phyloP scores from a whole-genome alignment of 2,329 filamentous ascomycete species.

The Beauveria australis region DNA sequence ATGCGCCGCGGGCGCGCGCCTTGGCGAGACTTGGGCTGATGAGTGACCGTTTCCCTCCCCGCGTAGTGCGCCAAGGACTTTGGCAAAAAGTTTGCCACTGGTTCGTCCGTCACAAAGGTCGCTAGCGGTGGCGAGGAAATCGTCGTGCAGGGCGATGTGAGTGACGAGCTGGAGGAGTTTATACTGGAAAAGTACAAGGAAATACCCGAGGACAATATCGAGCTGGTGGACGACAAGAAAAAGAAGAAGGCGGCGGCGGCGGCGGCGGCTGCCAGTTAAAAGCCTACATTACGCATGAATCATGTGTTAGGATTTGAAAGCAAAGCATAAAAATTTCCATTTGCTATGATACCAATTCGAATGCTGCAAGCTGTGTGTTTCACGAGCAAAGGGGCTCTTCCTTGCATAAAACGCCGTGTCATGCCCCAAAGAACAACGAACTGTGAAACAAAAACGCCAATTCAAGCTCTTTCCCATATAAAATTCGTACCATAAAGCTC shows the following conservation, averaged over 20 bases:
- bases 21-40: too few relatives aligned
- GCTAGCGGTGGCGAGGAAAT: constrained; percentile 87
- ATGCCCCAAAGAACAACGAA: not conserved
- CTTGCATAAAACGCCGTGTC: constrained; percentile 2
- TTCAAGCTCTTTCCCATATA: constrained; percentile 5
- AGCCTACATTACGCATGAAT: not conserved
- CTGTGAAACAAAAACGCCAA: constrained; percentile 6
- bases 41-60: not conserved
- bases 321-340: constrained; percentile 3
- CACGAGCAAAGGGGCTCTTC: not conserved
- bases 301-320: not conserved
- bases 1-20: too few relatives aligned
- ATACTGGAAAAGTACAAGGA: constrained; percentile 80
- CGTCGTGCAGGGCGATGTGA: constrained; percentile 94
- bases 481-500: constrained; percentile 2
- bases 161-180: constrained; percentile 89
- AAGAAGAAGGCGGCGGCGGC: constrained; percentile 45
- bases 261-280: constrained; percentile 16
- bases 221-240: constrained; percentile 93
- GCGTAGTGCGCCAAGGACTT: constrained; percentile 75
- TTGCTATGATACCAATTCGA: constrained; percentile 6
- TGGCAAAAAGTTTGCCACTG: constrained; percentile 97
- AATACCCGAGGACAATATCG: constrained; percentile 91
- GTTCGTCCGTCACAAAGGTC: constrained; percentile 83
- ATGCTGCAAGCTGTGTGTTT: constrained; percentile 3